Evolutionary conservation across 441 rosid genomes (phyloP), one percentile per base, ranked within the genome.

Genomic region (Isatis lusitanica): DNA sequence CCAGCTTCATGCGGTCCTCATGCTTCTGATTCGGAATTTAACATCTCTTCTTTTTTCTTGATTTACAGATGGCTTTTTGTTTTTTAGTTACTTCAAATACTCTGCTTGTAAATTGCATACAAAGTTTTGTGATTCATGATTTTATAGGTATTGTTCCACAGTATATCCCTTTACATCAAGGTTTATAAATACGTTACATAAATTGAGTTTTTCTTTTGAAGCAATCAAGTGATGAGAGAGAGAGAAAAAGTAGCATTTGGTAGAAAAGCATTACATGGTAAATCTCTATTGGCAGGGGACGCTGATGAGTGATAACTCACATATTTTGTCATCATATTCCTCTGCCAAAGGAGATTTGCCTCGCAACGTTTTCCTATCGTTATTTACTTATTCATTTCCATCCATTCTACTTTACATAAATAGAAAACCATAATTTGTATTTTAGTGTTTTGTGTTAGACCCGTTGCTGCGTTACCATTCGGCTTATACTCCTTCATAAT

Each of bases 321-420:
- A 47, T 24, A 12, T 7, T 13, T 56, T 73, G 58, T 74, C 61
- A 16, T 73, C 66, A 56, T 66, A 16, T 58, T 74, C 52, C 44
- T 74, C 72, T 74, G 77, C 77, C 77, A 73, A 73, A 73, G 71
- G 76, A 73, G 71, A 73, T 73, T 73, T 73, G 76, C 76, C 76
- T 73, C 26, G 76, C 58, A 73, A 73, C 66, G 26, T 56, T 66
- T 70, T 9, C 6, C 55, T 51, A 30, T 51, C 21, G 1, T 16
- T 62, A 51, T n/a, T n/a, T n/a, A n/a, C n/a, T n/a, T n/a, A n/a
- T 71, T 51, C 35, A 28, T 61, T 61, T 61, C 38, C 15, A 31
- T 63, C 40, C 13, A 43, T 17, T 38, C 36, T 67, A 38, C 13
- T 42, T 26, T 50, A n/a, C 6, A 35, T 26, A 35, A 35, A 35